Evolutionary conservation across 495 filamentous ascomycete species (phyloP), one percentile per base, ranked within the genome.

Genomic region (Clavariopsis aquatica): DNA sequence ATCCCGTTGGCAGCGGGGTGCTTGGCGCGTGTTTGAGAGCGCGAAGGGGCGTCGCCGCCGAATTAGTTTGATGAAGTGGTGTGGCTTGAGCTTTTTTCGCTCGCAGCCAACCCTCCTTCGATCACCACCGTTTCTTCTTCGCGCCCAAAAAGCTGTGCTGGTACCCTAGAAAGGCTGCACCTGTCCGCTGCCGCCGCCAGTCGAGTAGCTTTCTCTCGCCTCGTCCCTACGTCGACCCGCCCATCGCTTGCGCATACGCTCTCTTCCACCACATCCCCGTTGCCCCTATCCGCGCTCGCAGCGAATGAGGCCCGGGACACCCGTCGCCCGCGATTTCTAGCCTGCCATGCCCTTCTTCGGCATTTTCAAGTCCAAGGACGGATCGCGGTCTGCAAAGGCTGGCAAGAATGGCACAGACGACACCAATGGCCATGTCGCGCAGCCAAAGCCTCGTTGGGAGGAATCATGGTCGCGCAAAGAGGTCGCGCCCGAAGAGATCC

Each of bases 381-480:
- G 71, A 24, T 58, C 71, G 27, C 38, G 69, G 28, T 71, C 68
- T 45, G 72, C 78, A 60, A 84, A 84, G 71, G 79, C 80, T 63
- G 82, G 82, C 61, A 83, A 83, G 71, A 73, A 76, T 57, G 65
- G 82, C 6, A 82, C 87, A 8, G 26, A 24, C 68, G 76, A 83
- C 62, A 72, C 80, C 64, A 77, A 82, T 29, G 74, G 76, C 56
- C 69, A 81, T 56, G 72, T 75, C 17, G 76, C 77, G 28, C 82
- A 82, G 38, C 77, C 82, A 53, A 92, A 92, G 73, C 90, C 90
- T 58, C 82, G 81, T 72, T 96, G 92, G 89, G 88, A 89, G 49
- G 92, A 98, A 75, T 89, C 93, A 69, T 98, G 92, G 88, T 81
- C 84, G 60, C 86, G 93, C 69, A 93, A 87, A 62, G 85, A 90